phyloP scores from a whole-genome alignment of 805 yeast species.

The Barnettozyma californica region DNA sequence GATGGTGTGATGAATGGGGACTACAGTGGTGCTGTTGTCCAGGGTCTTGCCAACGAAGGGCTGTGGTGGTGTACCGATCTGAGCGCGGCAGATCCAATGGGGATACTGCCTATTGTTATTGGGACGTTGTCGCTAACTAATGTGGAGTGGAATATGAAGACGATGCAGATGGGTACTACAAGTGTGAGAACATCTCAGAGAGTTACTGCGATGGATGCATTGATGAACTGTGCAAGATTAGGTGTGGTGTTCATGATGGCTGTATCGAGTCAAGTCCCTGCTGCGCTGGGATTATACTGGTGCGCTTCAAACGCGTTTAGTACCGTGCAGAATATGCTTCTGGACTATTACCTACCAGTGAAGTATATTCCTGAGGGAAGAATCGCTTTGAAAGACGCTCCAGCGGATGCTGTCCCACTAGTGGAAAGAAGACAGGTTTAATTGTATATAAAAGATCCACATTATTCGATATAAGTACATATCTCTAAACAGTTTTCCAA shows the following conservation, averaged over 20 bases:
- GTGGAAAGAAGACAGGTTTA: constrained; percentile 7
- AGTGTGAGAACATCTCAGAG: constrained; percentile 40
- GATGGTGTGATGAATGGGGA: constrained; percentile 36
- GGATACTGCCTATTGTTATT: constrained; percentile 60
- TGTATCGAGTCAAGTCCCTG: constrained; percentile 79
- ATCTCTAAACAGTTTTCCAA: not conserved
- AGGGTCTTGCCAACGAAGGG: constrained; percentile 47
- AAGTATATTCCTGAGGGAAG: constrained; percentile 13
- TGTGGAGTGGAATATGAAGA: constrained; percentile 73
- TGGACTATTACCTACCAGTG: constrained; percentile 42
- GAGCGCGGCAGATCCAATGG: constrained; percentile 54
- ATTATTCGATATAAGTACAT: too few relatives aligned
- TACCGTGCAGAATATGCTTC: constrained; percentile 61
- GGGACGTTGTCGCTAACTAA: constrained; percentile 72
- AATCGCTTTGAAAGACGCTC: constrained; percentile 7
- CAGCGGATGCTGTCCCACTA: constrained; percentile 8
- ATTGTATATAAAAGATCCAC: not conserved
- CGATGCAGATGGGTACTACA: constrained; percentile 39
- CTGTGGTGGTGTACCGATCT: constrained; percentile 59
- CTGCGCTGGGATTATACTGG: constrained; percentile 85
- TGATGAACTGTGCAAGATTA: constrained; percentile 67
- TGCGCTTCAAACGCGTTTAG: constrained; percentile 78
- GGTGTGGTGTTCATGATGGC: constrained; percentile 80
- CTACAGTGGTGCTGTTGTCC: constrained; percentile 41
- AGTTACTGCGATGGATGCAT: constrained; percentile 55